Base-by-base conservation (phyloP, 805 yeast species). In the Yarrowia alimentaria region DNA sequence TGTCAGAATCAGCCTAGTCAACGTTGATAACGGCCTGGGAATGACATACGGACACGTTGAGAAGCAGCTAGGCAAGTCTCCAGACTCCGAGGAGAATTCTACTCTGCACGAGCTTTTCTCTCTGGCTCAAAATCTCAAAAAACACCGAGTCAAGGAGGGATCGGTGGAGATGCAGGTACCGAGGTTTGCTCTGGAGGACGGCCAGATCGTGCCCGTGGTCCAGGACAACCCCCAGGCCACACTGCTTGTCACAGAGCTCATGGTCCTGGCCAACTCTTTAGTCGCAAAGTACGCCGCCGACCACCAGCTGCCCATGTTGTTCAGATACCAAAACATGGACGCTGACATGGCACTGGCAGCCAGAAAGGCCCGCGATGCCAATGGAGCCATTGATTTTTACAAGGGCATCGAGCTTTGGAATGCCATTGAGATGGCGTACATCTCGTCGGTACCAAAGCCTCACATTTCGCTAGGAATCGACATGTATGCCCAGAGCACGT, bases 251-350 rank as follows among this genome's bases (percentile, higher is more conserved):
- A 75, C 91, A 0, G 95, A 91, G 62, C 64, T 85, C 42, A 91
- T 91, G 99, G 75, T 90, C 18, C 67, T 78, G 35, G 88, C 93
- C 1, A 89, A 88, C 62, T 68, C 74, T n/a, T 66, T 59, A 4
- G 61, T 60, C 1, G 70, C 67, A 0, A 34, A 22, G 11, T 66
- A 51, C 38, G 58, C 64, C 9, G 12, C 13, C 5, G 31, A 52
- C 18, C 32, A 58, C 20, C 25, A 49, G 0, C 55, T 69, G 11
- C 66, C 70, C 2, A 51, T 52, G 8, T 33, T 62, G 4, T 65
- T 57, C 37, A 61, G 69, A 6, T 33, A 50, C 30, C 65, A 64
- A 38, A 19, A 24, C 12, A 22, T 61, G 16, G 59, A 61, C 3
- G 30, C 20, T 10, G 13, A 12, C 18, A 17, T 13, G 12, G 21